These are phyloP conservation scores for Nannochloris sp. DNA, from an alignment of 139 green algal genomes.

Conservation along the genomic window DNA sequence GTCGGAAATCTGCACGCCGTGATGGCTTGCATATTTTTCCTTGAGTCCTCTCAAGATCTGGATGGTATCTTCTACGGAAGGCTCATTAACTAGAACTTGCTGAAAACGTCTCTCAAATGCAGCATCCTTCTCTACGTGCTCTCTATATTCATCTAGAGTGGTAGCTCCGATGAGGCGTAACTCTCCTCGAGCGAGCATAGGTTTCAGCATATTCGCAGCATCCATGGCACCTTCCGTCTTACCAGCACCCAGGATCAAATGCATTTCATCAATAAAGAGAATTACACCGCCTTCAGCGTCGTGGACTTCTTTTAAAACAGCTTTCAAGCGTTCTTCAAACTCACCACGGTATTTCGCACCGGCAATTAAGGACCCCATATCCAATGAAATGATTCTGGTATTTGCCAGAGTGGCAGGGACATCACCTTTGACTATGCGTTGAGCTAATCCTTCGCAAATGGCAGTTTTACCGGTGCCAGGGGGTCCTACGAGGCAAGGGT, in stretches of 20 bases:
- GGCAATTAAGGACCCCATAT: conserved; percentile 88
- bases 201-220: conserved; percentile 94
- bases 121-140: conserved; percentile 93
- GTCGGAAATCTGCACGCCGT: conserved; percentile 71
- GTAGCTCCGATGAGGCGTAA: conserved; percentile 92
- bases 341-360: conserved; percentile 87
- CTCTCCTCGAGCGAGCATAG: conserved; percentile 90
- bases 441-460: conserved; percentile 85
- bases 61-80: conserved; percentile 81
- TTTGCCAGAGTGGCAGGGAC: conserved; percentile 64
- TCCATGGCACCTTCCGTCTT: conserved; percentile 82
- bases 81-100: conserved; percentile 77
- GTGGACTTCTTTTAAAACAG: conserved; percentile 71
- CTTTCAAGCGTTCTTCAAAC: conserved; percentile 93
- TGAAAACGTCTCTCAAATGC: conserved; percentile 89
- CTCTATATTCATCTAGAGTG: conserved; percentile 82
- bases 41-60: conserved; percentile 88
- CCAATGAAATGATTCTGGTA: conserved; percentile 69
- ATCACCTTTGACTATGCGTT: conserved; percentile 78
- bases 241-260: conserved; percentile 64
- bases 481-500: conserved; percentile 92
- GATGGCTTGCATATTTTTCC: conserved; percentile 74
- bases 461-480: conserved; percentile 76
- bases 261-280: conserved; percentile 95
- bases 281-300: conserved; percentile 52